phyloP scores from a whole-genome alignment of 2,329 filamentous ascomycete species.

The Exophiala viscosa region DNA sequence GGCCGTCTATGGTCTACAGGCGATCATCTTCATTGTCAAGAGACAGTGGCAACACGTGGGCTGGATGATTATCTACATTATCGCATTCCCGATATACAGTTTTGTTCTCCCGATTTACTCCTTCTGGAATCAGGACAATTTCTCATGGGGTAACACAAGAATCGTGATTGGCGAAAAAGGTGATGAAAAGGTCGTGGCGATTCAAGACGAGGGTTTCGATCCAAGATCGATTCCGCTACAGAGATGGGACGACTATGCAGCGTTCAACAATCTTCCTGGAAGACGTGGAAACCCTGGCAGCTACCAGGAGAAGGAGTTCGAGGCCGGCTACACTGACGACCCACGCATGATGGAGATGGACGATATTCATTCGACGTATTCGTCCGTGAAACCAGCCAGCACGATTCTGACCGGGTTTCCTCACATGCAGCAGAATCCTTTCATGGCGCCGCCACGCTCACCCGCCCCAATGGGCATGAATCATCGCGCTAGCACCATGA shows the following conservation, averaged over 20 bases:
- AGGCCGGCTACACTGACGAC: conserved; percentile 68
- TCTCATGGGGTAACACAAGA: conserved; percentile 97
- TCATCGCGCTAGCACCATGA: conserved; percentile 70
- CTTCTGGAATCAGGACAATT: conserved; percentile 99
- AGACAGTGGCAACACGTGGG: conserved; percentile 97
- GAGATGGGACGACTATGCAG: conserved; percentile 94
- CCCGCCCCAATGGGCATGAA: conserved; percentile 64
- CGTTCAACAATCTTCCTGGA: conserved; percentile 80
- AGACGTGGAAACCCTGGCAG: conserved; percentile 65
- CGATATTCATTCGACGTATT: conserved; percentile 95
- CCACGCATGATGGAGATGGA: conserved; percentile 80
- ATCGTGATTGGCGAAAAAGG: conserved; percentile 94
- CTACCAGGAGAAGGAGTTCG: conserved; percentile 49
- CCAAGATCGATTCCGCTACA: conserved; percentile 90
- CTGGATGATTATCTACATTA: conserved; percentile 98
- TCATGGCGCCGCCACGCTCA: conserved; percentile 73
- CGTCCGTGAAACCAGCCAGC: conserved; percentile 78
- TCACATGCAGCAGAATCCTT: conserved; percentile 55
- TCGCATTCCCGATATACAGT: conserved; percentile 93
- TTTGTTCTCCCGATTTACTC: conserved; percentile 91
- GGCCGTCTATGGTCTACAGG: conserved; percentile 91
- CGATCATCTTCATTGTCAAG: conserved; percentile 93
- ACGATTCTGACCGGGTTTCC: conserved; percentile 85
- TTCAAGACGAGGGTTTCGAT: conserved; percentile 80
- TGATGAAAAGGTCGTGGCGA: conserved; percentile 81